phyloP scores from a whole-genome alignment of 176 grass and related monocot genomes.

The Carex scoparia region DNA sequence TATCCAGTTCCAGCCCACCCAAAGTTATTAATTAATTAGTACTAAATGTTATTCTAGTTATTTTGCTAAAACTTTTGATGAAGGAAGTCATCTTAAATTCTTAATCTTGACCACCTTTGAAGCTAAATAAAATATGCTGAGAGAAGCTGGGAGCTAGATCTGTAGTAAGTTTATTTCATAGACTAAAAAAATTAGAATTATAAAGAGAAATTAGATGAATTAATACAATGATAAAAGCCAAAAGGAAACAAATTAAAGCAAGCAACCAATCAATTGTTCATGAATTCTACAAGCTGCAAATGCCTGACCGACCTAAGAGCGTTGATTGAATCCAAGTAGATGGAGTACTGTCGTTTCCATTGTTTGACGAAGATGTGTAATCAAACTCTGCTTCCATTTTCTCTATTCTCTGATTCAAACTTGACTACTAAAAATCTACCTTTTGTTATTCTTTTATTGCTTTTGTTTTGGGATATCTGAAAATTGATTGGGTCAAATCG shows the following conservation, averaged over 20 bases:
- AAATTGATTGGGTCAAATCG: neutral
- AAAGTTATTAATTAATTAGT: too few species aligned
- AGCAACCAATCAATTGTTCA: neutral
- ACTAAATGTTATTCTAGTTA: too few species aligned
- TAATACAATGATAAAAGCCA: neutral
- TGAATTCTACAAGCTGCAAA: neutral
- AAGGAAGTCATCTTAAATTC: too few species aligned
- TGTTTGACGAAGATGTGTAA: neutral
- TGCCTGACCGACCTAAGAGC: slow-evolving; percentile 21
- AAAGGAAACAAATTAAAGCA: neutral
- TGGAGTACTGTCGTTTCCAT: neutral
- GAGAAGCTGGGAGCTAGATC: too few species aligned
- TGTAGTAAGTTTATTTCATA: too few species aligned
- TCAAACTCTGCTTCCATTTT: slow-evolving; percentile 6
- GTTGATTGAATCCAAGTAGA: slow-evolving; percentile 22
- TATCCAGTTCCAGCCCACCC: too few species aligned
- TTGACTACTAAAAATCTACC: neutral
- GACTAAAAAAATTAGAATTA: too few species aligned
- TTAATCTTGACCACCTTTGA: too few species aligned
- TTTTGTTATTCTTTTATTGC: neutral
- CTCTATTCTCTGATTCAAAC: neutral
- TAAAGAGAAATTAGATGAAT: neutral
- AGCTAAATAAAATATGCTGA: too few species aligned
- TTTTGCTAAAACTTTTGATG: too few species aligned
- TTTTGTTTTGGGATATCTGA: neutral